Conservation (phyloP, 2,329 filamentous ascomycete species). For the Epichloe sp. region DNA sequence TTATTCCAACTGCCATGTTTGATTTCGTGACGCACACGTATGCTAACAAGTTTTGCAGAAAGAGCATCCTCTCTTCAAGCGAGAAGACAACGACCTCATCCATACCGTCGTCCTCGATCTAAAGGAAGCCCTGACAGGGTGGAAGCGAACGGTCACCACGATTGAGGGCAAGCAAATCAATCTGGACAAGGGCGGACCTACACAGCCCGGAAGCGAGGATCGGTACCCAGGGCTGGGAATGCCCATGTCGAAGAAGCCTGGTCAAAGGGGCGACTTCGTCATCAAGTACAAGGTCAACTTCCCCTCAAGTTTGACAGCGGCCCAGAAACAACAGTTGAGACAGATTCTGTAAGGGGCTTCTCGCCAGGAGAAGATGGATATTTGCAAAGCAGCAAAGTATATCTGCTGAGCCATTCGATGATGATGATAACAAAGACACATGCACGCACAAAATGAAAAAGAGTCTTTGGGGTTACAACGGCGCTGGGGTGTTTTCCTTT, state of each 20-base stretch:
- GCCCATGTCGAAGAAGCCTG: constrained; percentile 84
- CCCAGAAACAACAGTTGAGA: constrained; percentile 70
- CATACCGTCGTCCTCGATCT: constrained; percentile 69
- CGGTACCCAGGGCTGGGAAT: constrained; percentile 79
- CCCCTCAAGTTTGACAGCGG: constrained; percentile 59
- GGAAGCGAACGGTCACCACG: constrained; percentile 80
- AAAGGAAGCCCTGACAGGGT: constrained; percentile 90
- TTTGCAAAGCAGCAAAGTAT: not conserved
- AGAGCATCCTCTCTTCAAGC: constrained; percentile 69
- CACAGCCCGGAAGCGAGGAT: constrained; percentile 70
- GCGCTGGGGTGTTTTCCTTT: not conserved
- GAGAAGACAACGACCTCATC: constrained; percentile 78
- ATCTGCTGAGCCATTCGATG: constrained; percentile 1
- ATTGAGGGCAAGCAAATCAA: constrained; percentile 82
- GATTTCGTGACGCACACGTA: not conserved
- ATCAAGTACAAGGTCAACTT: constrained; percentile 90
- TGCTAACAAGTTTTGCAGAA: constrained; percentile 43
- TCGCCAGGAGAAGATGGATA: not conserved
- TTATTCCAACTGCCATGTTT: no score
- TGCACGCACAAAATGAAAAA: not conserved
- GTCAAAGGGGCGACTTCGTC: constrained; percentile 78
- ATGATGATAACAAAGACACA: not conserved
- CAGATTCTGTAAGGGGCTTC: constrained; percentile 52
- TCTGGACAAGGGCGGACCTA: constrained; percentile 71
- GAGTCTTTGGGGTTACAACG: not conserved